Percentiles rank a stretch among this genome's conserved stretches.
Evolutionary conservation across 2,329 filamentous ascomycete genomes (phyloP).

Genomic region (Conoideocrella luteorostrata): DNA sequence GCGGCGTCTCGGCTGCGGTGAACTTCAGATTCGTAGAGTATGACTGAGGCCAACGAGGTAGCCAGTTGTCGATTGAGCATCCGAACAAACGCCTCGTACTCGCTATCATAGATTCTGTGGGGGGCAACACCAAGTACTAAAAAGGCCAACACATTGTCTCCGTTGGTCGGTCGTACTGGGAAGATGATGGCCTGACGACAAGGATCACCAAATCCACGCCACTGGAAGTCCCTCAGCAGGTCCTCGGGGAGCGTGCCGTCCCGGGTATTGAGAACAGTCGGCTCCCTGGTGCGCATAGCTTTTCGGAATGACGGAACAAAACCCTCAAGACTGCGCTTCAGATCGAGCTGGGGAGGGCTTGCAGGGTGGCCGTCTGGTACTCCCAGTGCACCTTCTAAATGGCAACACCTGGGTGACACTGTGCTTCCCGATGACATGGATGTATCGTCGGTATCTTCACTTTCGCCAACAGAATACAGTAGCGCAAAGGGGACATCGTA

Average conservation of each 20-base stretch:
- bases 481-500: slow-evolving; percentile 34
- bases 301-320: slow-evolving; percentile 31
- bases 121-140: slow-evolving; percentile 64
- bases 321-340: slow-evolving; percentile 26
- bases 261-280: slow-evolving; percentile 28
- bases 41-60: slow-evolving; percentile 57
- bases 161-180: slow-evolving; percentile 59
- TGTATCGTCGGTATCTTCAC: slow-evolving; percentile 27
- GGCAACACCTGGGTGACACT: slow-evolving; percentile 28
- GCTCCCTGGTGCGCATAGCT: slow-evolving; percentile 29
- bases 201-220: slow-evolving; percentile 55
- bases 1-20: slow-evolving; percentile 35
- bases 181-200: slow-evolving; percentile 58
- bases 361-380: slow-evolving; percentile 27
- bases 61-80: slow-evolving; percentile 42
- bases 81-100: slow-evolving; percentile 55
- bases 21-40: slow-evolving; percentile 60
- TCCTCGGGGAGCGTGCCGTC: slow-evolving; percentile 48
- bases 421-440: slow-evolving; percentile 29
- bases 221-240: slow-evolving; percentile 51
- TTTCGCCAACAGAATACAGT: slow-evolving; percentile 33
- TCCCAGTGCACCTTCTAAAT: slow-evolving; percentile 28
- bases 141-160: slow-evolving; percentile 57
- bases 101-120: slow-evolving; percentile 60
- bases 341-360: slow-evolving; percentile 26